These are phyloP conservation scores for Saposhnikovia divaricata DNA, from an alignment of 129 eudicot genomes.

Conservation along the genomic window DNA sequence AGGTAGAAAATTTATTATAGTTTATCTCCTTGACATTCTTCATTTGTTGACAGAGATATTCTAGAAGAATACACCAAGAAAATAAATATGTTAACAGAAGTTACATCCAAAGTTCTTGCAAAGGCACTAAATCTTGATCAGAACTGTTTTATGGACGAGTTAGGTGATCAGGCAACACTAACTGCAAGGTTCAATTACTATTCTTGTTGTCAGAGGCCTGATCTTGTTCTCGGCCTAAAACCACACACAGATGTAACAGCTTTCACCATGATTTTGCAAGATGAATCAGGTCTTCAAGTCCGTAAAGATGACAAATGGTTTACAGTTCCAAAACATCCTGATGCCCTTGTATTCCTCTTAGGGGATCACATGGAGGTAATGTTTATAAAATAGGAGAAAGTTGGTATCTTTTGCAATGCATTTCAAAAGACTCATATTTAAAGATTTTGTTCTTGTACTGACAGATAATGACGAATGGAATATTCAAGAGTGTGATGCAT, in stretches of 20 bases:
- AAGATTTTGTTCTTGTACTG: background rate
- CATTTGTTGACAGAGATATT: conserved; percentile 28
- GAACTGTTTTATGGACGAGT: conserved; percentile 32
- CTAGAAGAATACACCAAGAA: conserved; percentile 36
- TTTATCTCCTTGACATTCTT: background rate
- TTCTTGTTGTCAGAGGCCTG: conserved; percentile 48
- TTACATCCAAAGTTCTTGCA: conserved; percentile 41
- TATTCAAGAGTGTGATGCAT: conserved; percentile 23
- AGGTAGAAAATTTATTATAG: background rate
- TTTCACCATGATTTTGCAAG: conserved; percentile 40
- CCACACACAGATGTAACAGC: conserved; percentile 60
- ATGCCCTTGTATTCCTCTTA: conserved; percentile 38
- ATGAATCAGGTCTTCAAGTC: conserved; percentile 45
- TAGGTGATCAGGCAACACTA: conserved; percentile 31
- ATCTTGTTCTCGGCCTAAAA: conserved; percentile 46
- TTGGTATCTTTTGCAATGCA: background rate
- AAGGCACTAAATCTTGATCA: conserved; percentile 39
- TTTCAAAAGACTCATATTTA: background rate
- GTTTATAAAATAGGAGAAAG: background rate
- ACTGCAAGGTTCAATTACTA: conserved; percentile 45
- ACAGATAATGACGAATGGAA: conserved; percentile 27
- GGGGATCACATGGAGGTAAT: conserved; percentile 75
- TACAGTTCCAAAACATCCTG: conserved; percentile 37
- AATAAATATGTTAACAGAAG: conserved; percentile 24
- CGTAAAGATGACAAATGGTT: conserved; percentile 48